phyloP scores from a whole-genome alignment of 148 eudicot species.

The Rhododendron griersonianum region DNA sequence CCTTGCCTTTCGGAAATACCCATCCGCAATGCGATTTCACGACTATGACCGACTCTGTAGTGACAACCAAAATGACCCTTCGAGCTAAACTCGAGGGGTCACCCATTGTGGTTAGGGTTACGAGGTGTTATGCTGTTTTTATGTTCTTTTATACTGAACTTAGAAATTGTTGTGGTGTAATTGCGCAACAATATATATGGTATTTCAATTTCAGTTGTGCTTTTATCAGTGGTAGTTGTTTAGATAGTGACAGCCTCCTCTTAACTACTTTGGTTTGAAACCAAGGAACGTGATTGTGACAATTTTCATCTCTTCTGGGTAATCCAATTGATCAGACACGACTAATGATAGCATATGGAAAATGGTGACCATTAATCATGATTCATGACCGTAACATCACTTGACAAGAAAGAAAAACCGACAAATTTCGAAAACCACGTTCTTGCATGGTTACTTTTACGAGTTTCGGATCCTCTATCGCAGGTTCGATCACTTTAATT shows the following conservation, averaged over 20 bases:
- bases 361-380: not conserved
- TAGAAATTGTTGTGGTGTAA: not conserved
- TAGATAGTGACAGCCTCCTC: not conserved
- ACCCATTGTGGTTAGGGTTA: not conserved
- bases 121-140: not conserved
- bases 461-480: not conserved
- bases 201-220: not conserved
- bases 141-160: not conserved
- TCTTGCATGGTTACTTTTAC: not conserved
- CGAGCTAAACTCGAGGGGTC: not conserved
- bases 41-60: not conserved
- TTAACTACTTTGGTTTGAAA: constrained; percentile 2
- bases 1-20: too few relatives aligned
- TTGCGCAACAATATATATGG: not conserved
- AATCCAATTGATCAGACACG: not conserved
- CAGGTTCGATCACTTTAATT: not conserved
- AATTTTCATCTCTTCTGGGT: not conserved
- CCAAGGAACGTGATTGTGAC: not conserved
- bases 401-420: not conserved
- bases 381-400: not conserved
- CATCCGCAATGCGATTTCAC: not conserved
- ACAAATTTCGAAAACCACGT: not conserved
- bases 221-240: not conserved
- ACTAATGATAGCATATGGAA: not conserved
- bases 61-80: not conserved